phyloP scores from a whole-genome alignment of 2,329 filamentous ascomycete species.

The Pleurostoma richardsiae region DNA sequence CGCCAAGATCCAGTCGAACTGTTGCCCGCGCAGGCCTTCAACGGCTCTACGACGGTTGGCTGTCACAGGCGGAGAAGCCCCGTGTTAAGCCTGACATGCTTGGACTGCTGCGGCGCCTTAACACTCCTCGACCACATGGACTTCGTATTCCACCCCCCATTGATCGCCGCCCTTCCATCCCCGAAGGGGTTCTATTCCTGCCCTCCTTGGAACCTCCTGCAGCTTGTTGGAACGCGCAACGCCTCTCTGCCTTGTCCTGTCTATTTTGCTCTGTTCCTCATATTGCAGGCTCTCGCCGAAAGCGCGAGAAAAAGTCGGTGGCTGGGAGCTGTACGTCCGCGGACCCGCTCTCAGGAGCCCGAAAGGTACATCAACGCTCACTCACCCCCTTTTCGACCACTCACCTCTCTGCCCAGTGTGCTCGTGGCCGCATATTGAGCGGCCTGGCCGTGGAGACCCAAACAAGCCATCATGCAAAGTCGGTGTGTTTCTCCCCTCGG shows the following conservation, averaged over 20 bases:
- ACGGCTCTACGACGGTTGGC: background rate
- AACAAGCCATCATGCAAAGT: conserved; percentile 9
- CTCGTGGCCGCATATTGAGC: conserved; percentile 9
- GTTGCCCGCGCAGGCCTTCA: no score
- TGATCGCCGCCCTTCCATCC: background rate
- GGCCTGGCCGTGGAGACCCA: conserved; percentile 11
- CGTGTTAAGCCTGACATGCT: background rate
- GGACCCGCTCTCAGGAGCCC: background rate
- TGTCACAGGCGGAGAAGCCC: background rate
- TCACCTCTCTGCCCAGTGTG: conserved; percentile 4
- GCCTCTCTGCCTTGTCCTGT: background rate
- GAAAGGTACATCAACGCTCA: conserved; percentile 4
- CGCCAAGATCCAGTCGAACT: no score
- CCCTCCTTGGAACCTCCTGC: background rate
- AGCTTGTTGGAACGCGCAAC: background rate
- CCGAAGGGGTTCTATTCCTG: background rate
- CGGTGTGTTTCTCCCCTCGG: conserved; percentile 7
- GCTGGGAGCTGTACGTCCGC: conserved; percentile 2
- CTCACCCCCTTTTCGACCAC: conserved; percentile 6
- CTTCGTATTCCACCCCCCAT: background rate
- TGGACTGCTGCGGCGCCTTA: background rate
- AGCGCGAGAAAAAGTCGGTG: conserved; percentile 6
- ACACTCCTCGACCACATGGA: background rate
- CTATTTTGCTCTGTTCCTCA: background rate
- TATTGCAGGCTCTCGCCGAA: conserved; percentile 1